A percentile compares a stretch with the other conserved stretches of the same genome.
Conservation (phyloP, 352 stramenopile species). For the Peronospora belbahrii region DNA sequence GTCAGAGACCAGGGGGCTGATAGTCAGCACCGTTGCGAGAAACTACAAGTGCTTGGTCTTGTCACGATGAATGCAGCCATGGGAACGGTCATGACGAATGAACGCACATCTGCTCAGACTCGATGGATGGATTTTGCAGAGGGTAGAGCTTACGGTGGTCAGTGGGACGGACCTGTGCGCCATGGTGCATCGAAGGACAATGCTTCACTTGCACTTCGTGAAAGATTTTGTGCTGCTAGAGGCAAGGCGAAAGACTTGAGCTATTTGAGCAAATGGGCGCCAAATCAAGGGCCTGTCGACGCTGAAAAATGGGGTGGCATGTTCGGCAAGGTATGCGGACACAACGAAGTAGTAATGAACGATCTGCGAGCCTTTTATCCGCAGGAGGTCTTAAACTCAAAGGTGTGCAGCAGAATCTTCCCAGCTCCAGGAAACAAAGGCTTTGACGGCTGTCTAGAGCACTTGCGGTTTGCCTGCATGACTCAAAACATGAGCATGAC, state of each 20-base stretch:
- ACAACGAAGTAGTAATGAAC: conserved; percentile 89
- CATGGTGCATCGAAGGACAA: conserved; percentile 72
- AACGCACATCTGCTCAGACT: conserved; percentile 71
- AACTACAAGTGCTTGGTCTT: conserved; percentile 56
- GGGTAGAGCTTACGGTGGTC: conserved; percentile 36
- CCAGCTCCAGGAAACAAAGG: conserved; percentile 82
- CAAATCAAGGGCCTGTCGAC: conserved; percentile 69
- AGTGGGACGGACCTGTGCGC: conserved; percentile 60
- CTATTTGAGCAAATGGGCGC: conserved; percentile 45
- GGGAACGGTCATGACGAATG: conserved; percentile 38
- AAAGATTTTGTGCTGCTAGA: conserved; percentile 26
- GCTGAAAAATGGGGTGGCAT: conserved; percentile 66
- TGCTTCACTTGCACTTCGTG: conserved; percentile 49
- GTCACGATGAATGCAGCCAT: conserved; percentile 51
- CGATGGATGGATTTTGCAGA: conserved; percentile 71
- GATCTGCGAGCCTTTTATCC: conserved; percentile 77
- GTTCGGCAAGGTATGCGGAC: conserved; percentile 80
- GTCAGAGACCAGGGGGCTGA: conserved; percentile 10
- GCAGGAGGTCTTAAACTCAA: conserved; percentile 84
- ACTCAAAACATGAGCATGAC: conserved; percentile 46
- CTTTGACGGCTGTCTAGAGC: conserved; percentile 87
- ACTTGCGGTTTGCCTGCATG: conserved; percentile 58
- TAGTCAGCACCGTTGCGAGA: conserved; percentile 43
- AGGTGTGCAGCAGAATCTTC: conserved; percentile 67
- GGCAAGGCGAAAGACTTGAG: conserved; percentile 5